These are phyloP conservation scores for Eucalyptus pauciflora DNA, from an alignment of 345 rosid species.

Conservation along the genomic window DNA sequence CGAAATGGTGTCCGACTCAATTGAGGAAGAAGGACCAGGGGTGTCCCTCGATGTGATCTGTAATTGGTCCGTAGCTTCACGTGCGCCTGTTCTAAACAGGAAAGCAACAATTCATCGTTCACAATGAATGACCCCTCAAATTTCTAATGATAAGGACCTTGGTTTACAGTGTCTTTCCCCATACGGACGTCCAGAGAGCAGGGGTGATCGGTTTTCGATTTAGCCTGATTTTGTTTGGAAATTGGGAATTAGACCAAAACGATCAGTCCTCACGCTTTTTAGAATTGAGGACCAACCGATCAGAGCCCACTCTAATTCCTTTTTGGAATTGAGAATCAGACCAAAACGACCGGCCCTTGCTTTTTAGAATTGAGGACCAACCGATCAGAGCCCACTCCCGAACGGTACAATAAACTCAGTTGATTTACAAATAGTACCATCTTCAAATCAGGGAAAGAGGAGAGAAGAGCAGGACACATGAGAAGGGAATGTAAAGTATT, in stretches of 20 bases:
- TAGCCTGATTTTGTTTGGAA: neutral
- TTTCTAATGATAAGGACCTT: neutral
- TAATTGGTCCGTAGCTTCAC: neutral
- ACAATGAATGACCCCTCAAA: neutral
- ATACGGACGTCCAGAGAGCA: neutral
- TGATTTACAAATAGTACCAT: too few species aligned
- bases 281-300: too few species aligned
- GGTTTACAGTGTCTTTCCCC: neutral
- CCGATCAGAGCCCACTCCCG: too few species aligned
- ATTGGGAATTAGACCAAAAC: neutral
- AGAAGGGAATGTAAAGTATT: neutral
- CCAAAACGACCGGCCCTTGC: too few species aligned
- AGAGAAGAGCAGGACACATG: too few species aligned
- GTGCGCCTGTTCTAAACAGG: neutral
- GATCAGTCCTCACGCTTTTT: too few species aligned
- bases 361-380: too few species aligned
- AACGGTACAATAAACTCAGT: too few species aligned
- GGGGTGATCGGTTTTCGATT: neutral
- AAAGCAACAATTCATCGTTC: neutral
- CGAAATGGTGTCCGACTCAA: neutral
- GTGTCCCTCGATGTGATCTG: neutral
- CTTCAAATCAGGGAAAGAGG: too few species aligned
- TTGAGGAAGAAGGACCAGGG: neutral
- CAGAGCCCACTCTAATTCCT: too few species aligned
- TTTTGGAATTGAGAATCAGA: too few species aligned